These are phyloP conservation scores for Alternaria longipes DNA, from an alignment of 2,329 filamentous ascomycete species.

Conservation along the genomic window DNA sequence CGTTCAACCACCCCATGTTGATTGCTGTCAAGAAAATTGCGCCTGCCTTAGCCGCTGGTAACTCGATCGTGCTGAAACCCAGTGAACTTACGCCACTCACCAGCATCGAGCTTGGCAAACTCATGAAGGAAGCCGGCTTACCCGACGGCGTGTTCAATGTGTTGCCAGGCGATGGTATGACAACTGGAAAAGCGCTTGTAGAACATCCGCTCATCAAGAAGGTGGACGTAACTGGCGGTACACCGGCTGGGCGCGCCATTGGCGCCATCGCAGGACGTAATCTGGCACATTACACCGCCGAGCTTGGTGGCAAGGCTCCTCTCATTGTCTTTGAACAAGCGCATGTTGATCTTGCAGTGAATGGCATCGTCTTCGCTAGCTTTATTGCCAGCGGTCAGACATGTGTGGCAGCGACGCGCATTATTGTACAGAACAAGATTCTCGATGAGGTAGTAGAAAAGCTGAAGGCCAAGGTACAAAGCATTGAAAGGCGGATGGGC, in stretches of 20 bases:
- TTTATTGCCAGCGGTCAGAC: conserved; percentile 66
- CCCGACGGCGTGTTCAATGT: conserved; percentile 51
- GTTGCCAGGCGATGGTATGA: conserved; percentile 43
- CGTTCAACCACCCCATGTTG: conserved; percentile 53
- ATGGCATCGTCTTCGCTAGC: conserved; percentile 51
- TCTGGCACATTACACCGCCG: conserved; percentile 49
- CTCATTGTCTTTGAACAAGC: conserved; percentile 51
- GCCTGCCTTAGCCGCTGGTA: conserved; percentile 49
- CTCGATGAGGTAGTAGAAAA: conserved; percentile 52
- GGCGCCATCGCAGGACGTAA: conserved; percentile 49
- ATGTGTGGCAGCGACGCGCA: conserved; percentile 64
- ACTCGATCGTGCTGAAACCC: conserved; percentile 50
- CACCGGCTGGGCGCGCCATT: conserved; percentile 48
- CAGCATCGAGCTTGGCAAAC: conserved; percentile 47
- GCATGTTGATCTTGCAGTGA: conserved; percentile 49
- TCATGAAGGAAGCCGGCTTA: conserved; percentile 50
- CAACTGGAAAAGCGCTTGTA: conserved; percentile 49
- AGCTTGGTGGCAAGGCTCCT: conserved; percentile 52
- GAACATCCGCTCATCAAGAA: conserved; percentile 49
- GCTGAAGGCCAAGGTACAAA: conserved; percentile 57
- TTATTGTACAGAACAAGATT: conserved; percentile 61
- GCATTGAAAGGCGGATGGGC: conserved; percentile 64
- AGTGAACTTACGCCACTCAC: conserved; percentile 52
- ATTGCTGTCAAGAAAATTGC: conserved; percentile 55
- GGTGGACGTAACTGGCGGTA: conserved; percentile 52